Conservation (phyloP, 2,329 filamentous ascomycete species). For the Trichophyton mentagrophytes region DNA sequence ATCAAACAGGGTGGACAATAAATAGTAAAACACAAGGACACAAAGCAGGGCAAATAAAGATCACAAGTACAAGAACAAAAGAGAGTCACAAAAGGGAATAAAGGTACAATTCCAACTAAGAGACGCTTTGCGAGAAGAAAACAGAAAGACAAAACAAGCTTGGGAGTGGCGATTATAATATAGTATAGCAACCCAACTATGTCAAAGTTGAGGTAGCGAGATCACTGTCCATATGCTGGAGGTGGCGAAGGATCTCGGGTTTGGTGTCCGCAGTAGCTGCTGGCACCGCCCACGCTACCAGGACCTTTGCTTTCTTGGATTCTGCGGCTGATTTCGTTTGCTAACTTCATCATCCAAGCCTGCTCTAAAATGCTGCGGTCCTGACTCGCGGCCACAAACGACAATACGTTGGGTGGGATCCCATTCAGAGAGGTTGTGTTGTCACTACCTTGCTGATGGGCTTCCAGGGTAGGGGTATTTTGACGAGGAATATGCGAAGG, state of each 20-base stretch:
- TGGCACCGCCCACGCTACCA: conserved; percentile 19
- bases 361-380: conserved; percentile 33
- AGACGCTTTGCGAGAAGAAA: background rate
- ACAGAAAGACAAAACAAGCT: conserved; percentile 28
- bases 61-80: conserved; percentile 1
- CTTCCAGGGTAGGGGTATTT: background rate
- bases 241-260: conserved; percentile 29
- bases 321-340: conserved; percentile 70
- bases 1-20: background rate
- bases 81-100: conserved; percentile 4
- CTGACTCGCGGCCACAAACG: conserved; percentile 10
- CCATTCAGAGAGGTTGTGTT: background rate
- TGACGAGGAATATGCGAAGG: background rate
- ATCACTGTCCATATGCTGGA: conserved; percentile 34
- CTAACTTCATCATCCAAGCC: conserved; percentile 54
- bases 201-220: background rate
- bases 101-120: background rate
- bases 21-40: background rate
- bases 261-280: conserved; percentile 26
- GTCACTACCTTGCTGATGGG: background rate
- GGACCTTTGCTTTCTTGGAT: conserved; percentile 71
- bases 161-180: conserved; percentile 18
- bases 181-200: background rate
- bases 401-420: background rate
- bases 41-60: background rate